Conservation (phyloP, 1,139 yeast genomes). For the Hyphopichia fennica region DNA sequence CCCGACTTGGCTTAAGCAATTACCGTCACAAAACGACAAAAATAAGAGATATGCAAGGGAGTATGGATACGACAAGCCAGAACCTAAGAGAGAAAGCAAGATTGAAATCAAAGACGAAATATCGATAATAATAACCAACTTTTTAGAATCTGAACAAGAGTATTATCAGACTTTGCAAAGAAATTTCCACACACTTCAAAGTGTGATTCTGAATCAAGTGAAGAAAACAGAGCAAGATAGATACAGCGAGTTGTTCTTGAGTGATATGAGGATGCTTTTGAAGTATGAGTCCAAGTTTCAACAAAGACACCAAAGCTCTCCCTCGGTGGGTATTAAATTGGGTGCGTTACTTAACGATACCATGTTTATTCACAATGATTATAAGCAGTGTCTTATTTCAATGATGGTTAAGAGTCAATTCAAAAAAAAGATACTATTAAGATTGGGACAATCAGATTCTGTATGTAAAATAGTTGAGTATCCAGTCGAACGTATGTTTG, state of each 20-base stretch:
- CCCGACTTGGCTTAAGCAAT: constrained; percentile 13
- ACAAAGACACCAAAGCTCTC: neutral
- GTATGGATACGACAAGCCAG: too few relatives aligned
- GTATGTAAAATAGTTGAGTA: neutral
- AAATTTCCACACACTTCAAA: neutral
- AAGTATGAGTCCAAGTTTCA: neutral
- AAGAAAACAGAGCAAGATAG: neutral
- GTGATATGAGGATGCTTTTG: neutral
- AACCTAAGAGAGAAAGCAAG: too few relatives aligned
- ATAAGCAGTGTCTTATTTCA: neutral
- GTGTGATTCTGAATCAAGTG: neutral
- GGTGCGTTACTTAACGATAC: constrained; percentile 1
- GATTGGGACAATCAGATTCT: neutral
- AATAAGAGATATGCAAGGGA: neutral
- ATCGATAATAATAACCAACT: neutral
- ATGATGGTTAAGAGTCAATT: neutral
- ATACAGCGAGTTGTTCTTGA: neutral
- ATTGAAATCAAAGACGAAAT: too few relatives aligned
- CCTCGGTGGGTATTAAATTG: neutral
- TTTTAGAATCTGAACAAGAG: neutral
- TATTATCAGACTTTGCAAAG: neutral
- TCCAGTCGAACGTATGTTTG: neutral
- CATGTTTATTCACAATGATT: constrained; percentile 1
- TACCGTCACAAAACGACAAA: neutral
- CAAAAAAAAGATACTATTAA: neutral